A percentile compares a stretch with the other conserved stretches of the same genome.
Conservation (phyloP, 805 yeast genomes). For the Candida sanyiensis region DNA sequence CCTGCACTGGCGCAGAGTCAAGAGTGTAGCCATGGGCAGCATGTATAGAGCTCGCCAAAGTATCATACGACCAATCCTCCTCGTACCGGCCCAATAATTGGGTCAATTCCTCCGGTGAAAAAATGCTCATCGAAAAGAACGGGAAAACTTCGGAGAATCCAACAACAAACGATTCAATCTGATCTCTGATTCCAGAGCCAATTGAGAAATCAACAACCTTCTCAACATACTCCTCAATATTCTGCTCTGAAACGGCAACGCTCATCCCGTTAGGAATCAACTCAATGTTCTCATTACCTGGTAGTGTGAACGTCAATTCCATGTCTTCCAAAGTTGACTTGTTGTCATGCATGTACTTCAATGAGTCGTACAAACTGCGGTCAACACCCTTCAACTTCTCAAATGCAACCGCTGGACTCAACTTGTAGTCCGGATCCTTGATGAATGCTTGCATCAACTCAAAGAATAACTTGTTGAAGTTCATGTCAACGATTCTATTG, state of each 20-base stretch:
- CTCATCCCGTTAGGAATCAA: conserved; percentile 52
- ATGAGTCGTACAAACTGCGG: conserved; percentile 49
- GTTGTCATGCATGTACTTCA: conserved; percentile 44
- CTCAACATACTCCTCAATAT: conserved; percentile 53
- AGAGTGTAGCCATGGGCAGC: conserved; percentile 89
- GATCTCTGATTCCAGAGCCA: conserved; percentile 57
- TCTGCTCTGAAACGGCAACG: conserved; percentile 41
- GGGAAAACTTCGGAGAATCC: conserved; percentile 88
- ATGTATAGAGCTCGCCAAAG: conserved; percentile 53
- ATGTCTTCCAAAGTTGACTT: conserved; percentile 43
- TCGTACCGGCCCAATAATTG: conserved; percentile 68
- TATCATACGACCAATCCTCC: conserved; percentile 80
- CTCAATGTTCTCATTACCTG: conserved; percentile 64
- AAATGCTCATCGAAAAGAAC: conserved; percentile 59
- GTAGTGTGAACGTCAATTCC: conserved; percentile 61
- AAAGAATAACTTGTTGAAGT: conserved; percentile 68
- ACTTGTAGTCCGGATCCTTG: conserved; percentile 10
- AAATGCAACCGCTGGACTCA: conserved; percentile 7
- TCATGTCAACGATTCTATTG: conserved; percentile 80
- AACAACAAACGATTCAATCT: conserved; percentile 59
- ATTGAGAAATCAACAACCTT: conserved; percentile 53
- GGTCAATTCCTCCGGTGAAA: conserved; percentile 69
- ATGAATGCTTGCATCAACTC: conserved; percentile 41
- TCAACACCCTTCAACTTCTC: conserved; percentile 48
- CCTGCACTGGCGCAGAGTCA: conserved; percentile 58